These are phyloP conservation scores for Pseudogymnoascus sp. DNA, from an alignment of 2,329 filamentous ascomycete species.

Conservation along the genomic window DNA sequence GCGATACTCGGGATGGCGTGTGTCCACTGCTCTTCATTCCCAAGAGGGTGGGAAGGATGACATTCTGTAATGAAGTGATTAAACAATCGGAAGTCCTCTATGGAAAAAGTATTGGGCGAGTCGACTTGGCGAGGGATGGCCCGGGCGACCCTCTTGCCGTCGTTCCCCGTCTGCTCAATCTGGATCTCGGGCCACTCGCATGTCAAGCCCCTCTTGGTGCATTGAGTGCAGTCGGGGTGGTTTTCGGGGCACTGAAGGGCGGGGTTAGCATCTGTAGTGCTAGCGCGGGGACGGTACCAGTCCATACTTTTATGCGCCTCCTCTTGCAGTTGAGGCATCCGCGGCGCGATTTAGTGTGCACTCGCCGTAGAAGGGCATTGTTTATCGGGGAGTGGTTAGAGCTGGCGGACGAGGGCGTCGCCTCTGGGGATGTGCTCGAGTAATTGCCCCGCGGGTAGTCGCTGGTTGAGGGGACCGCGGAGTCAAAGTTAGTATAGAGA, in stretches of 20 bases:
- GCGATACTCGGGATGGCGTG: conserved; percentile 60
- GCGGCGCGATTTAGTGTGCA: conserved; percentile 55
- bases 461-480: too few species aligned
- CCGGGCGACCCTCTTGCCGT: too few species aligned
- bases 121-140: too few species aligned
- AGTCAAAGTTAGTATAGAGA: not conserved
- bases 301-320: conserved; percentile 51
- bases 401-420: not conserved
- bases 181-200: conserved; percentile 52
- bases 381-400: not conserved
- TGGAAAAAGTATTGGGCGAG: conserved; percentile 43
- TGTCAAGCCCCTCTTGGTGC: conserved; percentile 51
- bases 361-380: not conserved
- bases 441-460: too few species aligned
- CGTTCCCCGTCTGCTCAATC: conserved; percentile 43
- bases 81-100: conserved; percentile 61
- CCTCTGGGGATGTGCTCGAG: not conserved
- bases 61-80: conserved; percentile 56
- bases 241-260: conserved; percentile 53
- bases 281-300: not conserved
- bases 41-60: conserved; percentile 56
- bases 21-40: conserved; percentile 58
- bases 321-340: conserved; percentile 63
- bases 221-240: conserved; percentile 54
- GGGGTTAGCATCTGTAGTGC: not conserved